These are phyloP conservation scores for Firmiana major DNA, from an alignment of 345 rosid genomes.

Conservation along the genomic window DNA sequence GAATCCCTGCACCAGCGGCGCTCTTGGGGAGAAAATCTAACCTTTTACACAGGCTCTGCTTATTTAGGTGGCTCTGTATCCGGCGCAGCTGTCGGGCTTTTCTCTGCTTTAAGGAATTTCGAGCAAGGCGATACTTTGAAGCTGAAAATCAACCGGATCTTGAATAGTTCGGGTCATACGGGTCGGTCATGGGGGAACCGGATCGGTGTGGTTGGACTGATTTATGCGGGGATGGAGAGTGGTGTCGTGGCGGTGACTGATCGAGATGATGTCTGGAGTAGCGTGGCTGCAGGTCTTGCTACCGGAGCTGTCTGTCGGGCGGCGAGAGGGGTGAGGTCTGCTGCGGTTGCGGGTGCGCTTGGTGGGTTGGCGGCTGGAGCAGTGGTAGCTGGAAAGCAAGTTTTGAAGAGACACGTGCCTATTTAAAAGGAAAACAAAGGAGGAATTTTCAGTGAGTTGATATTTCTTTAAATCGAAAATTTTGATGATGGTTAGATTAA, in stretches of 20 bases:
- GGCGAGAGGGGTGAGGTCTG: slow-evolving; percentile 86
- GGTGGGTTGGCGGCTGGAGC: slow-evolving; percentile 84
- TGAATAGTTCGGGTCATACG: slow-evolving; percentile 70
- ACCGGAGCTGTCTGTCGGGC: slow-evolving; percentile 89
- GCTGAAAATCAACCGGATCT: slow-evolving; percentile 73
- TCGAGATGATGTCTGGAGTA: slow-evolving; percentile 85
- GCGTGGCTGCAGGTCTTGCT: slow-evolving; percentile 85
- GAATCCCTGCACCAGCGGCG: slow-evolving; percentile 84
- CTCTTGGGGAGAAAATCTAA: slow-evolving; percentile 95
- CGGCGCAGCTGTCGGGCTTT: slow-evolving; percentile 57
- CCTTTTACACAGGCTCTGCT: slow-evolving; percentile 85
- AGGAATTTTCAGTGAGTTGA: slow-evolving; percentile 17
- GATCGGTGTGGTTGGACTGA: slow-evolving; percentile 70
- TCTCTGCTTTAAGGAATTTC: slow-evolving; percentile 55
- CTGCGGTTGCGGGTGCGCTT: slow-evolving; percentile 94
- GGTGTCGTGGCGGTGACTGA: slow-evolving; percentile 59
- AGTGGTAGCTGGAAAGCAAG: slow-evolving; percentile 74
- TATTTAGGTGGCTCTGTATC: slow-evolving; percentile 63
- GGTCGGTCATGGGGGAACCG: slow-evolving; percentile 84
- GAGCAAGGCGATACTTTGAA: slow-evolving; percentile 79
- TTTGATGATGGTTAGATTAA: slow-evolving; percentile 21
- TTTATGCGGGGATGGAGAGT: slow-evolving; percentile 80
- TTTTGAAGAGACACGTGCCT: slow-evolving; percentile 72
- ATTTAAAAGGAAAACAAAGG: slow-evolving; percentile 34
- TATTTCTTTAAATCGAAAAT: slow-evolving; percentile 16